Evolutionary conservation across 257 asterid species (phyloP), one percentile per base, ranked within the genome.

Genomic region (Ballota nigra): DNA sequence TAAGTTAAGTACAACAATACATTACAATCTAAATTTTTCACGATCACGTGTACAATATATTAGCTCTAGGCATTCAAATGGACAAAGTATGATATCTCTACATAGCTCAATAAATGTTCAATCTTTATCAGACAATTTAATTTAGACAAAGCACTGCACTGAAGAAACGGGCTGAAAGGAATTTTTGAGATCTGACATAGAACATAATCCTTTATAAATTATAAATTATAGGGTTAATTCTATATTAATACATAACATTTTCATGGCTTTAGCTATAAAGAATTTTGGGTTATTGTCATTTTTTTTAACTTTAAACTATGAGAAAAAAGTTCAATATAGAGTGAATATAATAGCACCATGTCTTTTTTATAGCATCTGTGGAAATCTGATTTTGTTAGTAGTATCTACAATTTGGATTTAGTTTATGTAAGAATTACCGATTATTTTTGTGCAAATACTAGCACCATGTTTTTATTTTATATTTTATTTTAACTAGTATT

Each of bases 21-120:
- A 60, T 24, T 71, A 67, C 61, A 53, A 59, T 58, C 65, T 51
- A 26, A 63, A 23, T 19, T 15, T 69, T 76, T 55, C 56, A 63
- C 40, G 56, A 55, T 70, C 15, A 24, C 28, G 49, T 43, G 28
- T 74, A 45, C 56, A 56, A 49, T 12, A 55, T 33, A 51, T 8
- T 47, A 65, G 12, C 12, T 57, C 71, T 24, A 57, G 6, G 52
- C 26, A 59, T 77, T 52, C 23, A 57, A 51, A 24, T 34, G 58
- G 12, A 26, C 31, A 38, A 8, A 49, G 49, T 70, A 57, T 63
- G 68, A 31, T 3, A 22, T 19, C n/a, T 43, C n/a, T 55, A 22
- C 18, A 20, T 64, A 73, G 56, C 61, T 52, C 65, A 58, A 49
- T 20, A 53, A 53, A 53, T 53, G 26, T 53, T 53, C 13, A 63